Percentiles rank a stretch among this genome's conserved stretches.
Evolutionary conservation across 306 rosid genomes (phyloP).

Genomic region (Castanea crenata): DNA sequence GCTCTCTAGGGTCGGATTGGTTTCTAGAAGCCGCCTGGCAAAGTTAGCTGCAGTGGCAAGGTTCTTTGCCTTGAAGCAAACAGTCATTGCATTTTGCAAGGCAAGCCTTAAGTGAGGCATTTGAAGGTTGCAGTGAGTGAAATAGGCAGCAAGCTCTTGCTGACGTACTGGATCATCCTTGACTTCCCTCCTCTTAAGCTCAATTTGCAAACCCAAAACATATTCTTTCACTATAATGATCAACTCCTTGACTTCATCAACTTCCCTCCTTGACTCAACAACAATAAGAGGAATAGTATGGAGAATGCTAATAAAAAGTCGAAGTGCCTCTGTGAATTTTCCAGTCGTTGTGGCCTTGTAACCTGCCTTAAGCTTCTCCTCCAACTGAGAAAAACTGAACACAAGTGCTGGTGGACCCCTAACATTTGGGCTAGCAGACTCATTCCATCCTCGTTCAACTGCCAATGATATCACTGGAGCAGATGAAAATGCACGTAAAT

Average conservation of each 20-base stretch:
- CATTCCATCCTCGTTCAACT: slow-evolving; percentile 86
- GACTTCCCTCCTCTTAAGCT: slow-evolving; percentile 74
- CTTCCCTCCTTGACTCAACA: slow-evolving; percentile 91
- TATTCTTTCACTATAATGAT: slow-evolving; percentile 78
- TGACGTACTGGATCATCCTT: slow-evolving; percentile 65
- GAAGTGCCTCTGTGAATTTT: slow-evolving; percentile 72
- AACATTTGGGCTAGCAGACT: slow-evolving; percentile 73
- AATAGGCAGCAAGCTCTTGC: slow-evolving; percentile 95
- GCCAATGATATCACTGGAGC: slow-evolving; percentile 75
- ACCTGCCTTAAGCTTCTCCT: slow-evolving; percentile 87
- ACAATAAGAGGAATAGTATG: slow-evolving; percentile 80
- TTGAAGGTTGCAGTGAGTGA: slow-evolving; percentile 94
- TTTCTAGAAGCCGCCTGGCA: slow-evolving; percentile 83
- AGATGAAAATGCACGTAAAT: slow-evolving; percentile 73
- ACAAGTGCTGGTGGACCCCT: slow-evolving; percentile 80
- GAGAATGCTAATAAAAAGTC: slow-evolving; percentile 59
- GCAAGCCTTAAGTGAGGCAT: slow-evolving; percentile 89
- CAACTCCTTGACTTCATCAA: slow-evolving; percentile 89
- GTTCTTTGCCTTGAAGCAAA: slow-evolving; percentile 81
- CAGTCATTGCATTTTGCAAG: slow-evolving; percentile 62
- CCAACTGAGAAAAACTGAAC: slow-evolving; percentile 69
- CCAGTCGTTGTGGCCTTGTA: slow-evolving; percentile 83
- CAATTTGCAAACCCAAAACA: slow-evolving; percentile 78
- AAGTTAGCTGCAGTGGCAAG: slow-evolving; percentile 83
- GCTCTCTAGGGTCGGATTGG: slow-evolving; percentile 74